Evolutionary conservation across 1,284 basidiomycete genomes (phyloP).

Genomic region (Sanghuangporus weigelae): DNA sequence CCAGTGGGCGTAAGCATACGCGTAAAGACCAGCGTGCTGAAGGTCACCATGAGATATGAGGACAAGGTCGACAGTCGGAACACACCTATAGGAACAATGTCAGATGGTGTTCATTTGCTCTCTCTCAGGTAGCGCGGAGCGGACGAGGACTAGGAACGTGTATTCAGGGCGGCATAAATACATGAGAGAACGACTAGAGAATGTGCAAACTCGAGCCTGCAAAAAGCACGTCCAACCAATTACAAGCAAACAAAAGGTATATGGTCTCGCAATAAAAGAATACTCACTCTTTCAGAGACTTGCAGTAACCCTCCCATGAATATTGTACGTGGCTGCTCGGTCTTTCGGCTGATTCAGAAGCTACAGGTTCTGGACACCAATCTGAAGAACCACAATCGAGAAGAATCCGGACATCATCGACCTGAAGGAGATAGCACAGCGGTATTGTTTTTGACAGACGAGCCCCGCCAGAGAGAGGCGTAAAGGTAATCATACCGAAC

Average conservation of each 20-base stretch:
- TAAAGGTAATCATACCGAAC: constrained; percentile 83
- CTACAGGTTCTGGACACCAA: constrained; percentile 61
- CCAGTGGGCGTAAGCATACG: constrained; percentile 87
- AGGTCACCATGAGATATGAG: constrained; percentile 93
- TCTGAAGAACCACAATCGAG: constrained; percentile 93
- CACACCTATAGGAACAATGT: constrained; percentile 41
- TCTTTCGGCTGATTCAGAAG: constrained; percentile 28
- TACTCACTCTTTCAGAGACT: constrained; percentile 59
- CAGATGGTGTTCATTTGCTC: constrained; percentile 5
- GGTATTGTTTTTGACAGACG: constrained; percentile 60
- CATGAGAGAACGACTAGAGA: background rate
- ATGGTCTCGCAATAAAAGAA: background rate
- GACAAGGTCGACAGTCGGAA: constrained; percentile 78
- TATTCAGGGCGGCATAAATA: background rate
- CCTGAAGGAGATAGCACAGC: constrained; percentile 82
- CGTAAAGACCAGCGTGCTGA: constrained; percentile 83
- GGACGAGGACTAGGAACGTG: background rate
- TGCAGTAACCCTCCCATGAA: constrained; percentile 57
- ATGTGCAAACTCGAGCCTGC: background rate
- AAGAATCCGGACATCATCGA: constrained; percentile 92
- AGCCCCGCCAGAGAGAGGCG: constrained; percentile 82
- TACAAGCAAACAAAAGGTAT: background rate
- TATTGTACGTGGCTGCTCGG: constrained; percentile 30
- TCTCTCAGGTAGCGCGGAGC: background rate
- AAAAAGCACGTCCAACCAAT: background rate